phyloP scores from a whole-genome alignment of 257 asterid species.

The Ilex asprella region DNA sequence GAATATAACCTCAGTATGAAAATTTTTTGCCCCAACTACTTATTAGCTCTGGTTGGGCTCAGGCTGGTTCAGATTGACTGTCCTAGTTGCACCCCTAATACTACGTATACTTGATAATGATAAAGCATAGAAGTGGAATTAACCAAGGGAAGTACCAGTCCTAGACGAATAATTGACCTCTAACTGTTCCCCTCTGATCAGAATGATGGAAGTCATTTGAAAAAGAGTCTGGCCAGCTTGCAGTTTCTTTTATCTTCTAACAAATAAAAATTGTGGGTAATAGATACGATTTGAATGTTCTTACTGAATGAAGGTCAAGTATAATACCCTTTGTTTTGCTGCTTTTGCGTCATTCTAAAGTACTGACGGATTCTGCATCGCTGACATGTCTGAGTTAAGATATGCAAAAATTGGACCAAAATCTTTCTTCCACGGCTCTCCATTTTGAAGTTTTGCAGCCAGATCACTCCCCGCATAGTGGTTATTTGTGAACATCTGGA shows the following conservation, averaged over 20 bases:
- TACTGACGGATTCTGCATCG: constrained; percentile 29
- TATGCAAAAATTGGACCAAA: constrained; percentile 54
- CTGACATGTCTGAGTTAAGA: constrained; percentile 32
- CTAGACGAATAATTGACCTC: constrained; percentile 43
- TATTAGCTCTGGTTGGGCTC: too few species aligned
- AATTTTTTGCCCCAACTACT: too few species aligned
- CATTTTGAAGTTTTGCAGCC: constrained; percentile 25
- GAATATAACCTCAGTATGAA: too few species aligned
- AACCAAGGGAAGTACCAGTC: constrained; percentile 26
- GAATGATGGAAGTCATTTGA: constrained; percentile 41
- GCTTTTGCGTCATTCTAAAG: constrained; percentile 68
- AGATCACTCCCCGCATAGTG: constrained; percentile 60
- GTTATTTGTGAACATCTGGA: constrained; percentile 53
- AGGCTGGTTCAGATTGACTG: too few species aligned
- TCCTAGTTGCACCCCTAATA: too few species aligned
- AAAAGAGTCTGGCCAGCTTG: constrained; percentile 58
- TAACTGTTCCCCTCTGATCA: constrained; percentile 41
- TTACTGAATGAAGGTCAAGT: background rate
- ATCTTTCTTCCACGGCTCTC: constrained; percentile 65
- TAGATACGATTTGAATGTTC: background rate
- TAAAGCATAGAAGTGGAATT: too few species aligned
- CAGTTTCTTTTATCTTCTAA: constrained; percentile 43
- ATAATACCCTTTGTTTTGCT: constrained; percentile 41
- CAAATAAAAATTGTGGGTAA: too few species aligned
- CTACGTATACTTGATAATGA: too few species aligned